Conservation (phyloP, 2,329 filamentous ascomycete species). For the Cladosporium sp. region DNA sequence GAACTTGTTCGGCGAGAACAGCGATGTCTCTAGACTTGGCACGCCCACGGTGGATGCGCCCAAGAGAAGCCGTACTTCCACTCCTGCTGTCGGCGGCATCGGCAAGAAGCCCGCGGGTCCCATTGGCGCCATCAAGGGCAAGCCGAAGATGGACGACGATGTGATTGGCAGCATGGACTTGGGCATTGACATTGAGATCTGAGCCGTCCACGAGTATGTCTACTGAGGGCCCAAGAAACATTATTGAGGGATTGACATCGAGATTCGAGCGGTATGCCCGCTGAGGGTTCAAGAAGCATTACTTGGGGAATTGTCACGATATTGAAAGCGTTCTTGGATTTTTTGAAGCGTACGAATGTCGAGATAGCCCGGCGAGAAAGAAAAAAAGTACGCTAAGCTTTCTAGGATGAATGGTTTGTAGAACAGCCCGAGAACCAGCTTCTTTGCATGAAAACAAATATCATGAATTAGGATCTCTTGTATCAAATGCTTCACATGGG, state of each 20-base stretch:
- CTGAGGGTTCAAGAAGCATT: neutral
- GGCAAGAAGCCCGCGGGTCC: conserved; percentile 38
- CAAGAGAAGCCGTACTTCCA: conserved; percentile 44
- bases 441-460: too few relatives aligned
- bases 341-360: neutral
- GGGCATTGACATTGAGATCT: conserved; percentile 88
- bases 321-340: neutral
- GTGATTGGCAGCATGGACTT: conserved; percentile 85
- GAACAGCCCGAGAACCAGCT: neutral
- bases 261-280: conserved; percentile 52
- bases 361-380: neutral
- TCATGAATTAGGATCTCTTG: too few relatives aligned
- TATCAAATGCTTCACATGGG: too few relatives aligned
- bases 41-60: conserved; percentile 44
- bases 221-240: too few relatives aligned
- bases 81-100: conserved; percentile 45
- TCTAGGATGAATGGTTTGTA: too few relatives aligned
- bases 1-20: conserved; percentile 19
- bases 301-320: neutral
- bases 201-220: neutral
- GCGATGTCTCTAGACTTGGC: conserved; percentile 34
- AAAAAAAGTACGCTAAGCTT: too few relatives aligned
- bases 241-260: conserved; percentile 83
- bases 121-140: conserved; percentile 43
- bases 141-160: conserved; percentile 83